These are phyloP conservation scores for Astraeus odoratus DNA, from an alignment of 768 basidiomycete genomes.

Conservation along the genomic window DNA sequence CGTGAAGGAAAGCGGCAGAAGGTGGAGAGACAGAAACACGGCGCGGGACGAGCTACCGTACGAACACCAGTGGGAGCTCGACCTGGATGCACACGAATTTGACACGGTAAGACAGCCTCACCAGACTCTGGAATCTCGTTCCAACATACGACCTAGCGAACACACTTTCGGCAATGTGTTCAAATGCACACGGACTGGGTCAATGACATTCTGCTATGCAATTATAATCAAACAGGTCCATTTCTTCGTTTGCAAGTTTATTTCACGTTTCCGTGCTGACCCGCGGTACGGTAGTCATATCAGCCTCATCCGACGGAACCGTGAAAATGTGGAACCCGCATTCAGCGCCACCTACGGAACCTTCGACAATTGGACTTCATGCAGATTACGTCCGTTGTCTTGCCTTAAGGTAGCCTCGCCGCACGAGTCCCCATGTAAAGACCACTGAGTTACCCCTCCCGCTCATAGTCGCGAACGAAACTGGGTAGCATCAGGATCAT, in stretches of 20 bases:
- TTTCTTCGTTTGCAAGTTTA: slow-evolving; percentile 5
- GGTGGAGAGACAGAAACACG: slow-evolving; percentile 25
- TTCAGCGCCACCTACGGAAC: slow-evolving; percentile 47
- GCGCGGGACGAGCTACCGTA: slow-evolving; percentile 38
- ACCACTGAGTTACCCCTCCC: slow-evolving; percentile 10
- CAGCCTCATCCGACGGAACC: slow-evolving; percentile 93
- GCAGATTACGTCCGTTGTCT: slow-evolving; percentile 84
- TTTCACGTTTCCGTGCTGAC: slow-evolving; percentile 3
- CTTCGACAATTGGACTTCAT: slow-evolving; percentile 66
- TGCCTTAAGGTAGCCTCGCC: slow-evolving; percentile 51
- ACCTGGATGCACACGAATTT: slow-evolving; percentile 43
- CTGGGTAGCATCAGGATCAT: slow-evolving; percentile 91
- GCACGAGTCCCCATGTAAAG: slow-evolving; percentile 9
- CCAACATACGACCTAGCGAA: slow-evolving; percentile 31
- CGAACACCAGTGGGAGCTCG: slow-evolving; percentile 78
- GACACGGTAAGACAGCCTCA: slow-evolving; percentile 37
- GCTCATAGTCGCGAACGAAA: slow-evolving; percentile 59
- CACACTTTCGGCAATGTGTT: slow-evolving; percentile 78
- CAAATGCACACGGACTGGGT: slow-evolving; percentile 95
- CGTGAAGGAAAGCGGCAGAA: slow-evolving; percentile 38
- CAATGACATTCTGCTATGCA: slow-evolving; percentile 89
- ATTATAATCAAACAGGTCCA: slow-evolving; percentile 82
- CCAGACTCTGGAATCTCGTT: slow-evolving; percentile 1
- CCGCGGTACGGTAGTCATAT: slow-evolving; percentile 51
- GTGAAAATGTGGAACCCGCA: slow-evolving; percentile 94